Percentiles rank a stretch among this genome's conserved stretches.
phyloP scores from a whole-genome alignment of 805 yeast genomes.

The Saccharomycopsis guyanensis region DNA sequence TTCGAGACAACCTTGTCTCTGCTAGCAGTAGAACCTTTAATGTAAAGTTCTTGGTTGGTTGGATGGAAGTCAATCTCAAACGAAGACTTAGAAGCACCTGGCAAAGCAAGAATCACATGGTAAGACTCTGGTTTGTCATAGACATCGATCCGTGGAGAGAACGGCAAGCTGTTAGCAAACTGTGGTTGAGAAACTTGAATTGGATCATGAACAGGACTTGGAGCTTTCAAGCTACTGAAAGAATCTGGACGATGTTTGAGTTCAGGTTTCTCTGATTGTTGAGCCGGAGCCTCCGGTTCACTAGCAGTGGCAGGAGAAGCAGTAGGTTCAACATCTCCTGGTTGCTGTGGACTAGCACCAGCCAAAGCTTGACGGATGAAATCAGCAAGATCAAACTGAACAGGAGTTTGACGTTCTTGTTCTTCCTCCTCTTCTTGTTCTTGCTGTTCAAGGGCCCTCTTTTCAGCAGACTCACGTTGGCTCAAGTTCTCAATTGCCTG shows the following conservation, averaged over 20 bases:
- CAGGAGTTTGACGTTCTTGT: not conserved
- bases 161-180: constrained; percentile 35
- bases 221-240: constrained; percentile 21
- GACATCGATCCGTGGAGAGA: constrained; percentile 53
- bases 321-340: constrained; percentile 8
- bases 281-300: not conserved
- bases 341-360: constrained; percentile 13
- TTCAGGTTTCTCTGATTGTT: not conserved
- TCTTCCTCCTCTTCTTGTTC: constrained; percentile 9
- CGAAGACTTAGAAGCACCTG: constrained; percentile 50
- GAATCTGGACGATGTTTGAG: not conserved
- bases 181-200: constrained; percentile 41
- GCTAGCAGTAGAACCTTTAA: constrained; percentile 36
- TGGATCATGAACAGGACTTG: constrained; percentile 32
- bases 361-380: constrained; percentile 19
- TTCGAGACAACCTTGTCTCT: constrained; percentile 12
- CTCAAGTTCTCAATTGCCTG: not conserved
- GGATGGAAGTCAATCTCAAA: constrained; percentile 55
- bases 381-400: constrained; percentile 14
- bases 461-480: constrained; percentile 2
- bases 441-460: constrained; percentile 1
- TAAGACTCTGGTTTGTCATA: constrained; percentile 43
- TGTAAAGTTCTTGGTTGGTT: constrained; percentile 42
- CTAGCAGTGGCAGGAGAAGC: not conserved
- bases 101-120: constrained; percentile 42